Conservation (phyloP, 148 eudicot genomes). For the Rheum nobile region DNA sequence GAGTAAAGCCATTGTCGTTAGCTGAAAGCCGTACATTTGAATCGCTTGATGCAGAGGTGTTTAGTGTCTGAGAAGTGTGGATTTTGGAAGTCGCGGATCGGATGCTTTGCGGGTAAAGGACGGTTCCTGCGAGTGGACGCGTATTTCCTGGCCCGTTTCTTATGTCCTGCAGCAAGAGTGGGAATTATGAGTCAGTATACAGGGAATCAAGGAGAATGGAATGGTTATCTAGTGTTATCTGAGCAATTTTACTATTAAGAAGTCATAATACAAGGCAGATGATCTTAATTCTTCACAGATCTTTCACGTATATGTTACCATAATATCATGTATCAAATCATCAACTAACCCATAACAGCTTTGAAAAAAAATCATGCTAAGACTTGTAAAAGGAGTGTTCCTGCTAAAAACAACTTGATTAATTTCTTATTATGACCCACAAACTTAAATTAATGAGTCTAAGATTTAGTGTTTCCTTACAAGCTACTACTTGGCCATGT, state of each 20-base stretch:
- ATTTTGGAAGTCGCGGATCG: slow-evolving; percentile 51
- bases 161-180: slow-evolving; percentile 44
- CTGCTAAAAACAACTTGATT: background rate
- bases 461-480: background rate
- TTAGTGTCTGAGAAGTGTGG: slow-evolving; percentile 29
- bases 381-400: background rate
- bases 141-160: slow-evolving; percentile 49
- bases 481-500: background rate
- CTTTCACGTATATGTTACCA: background rate
- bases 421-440: background rate
- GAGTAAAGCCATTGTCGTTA: slow-evolving; percentile 23
- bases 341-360: background rate
- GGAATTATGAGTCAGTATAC: background rate
- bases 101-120: slow-evolving; percentile 84
- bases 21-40: slow-evolving; percentile 35
- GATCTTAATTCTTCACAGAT: background rate
- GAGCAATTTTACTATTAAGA: background rate
- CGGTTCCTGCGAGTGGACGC: slow-evolving; percentile 70
- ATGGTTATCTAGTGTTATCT: background rate
- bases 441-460: background rate
- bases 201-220: background rate
- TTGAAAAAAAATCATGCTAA: background rate
- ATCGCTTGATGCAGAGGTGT: slow-evolving; percentile 36
- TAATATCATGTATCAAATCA: background rate
- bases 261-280: background rate